A percentile compares a stretch with the other conserved stretches of the same genome.
Evolutionary conservation across 306 rosid genomes (phyloP).

Genomic region (Dalbergia oliveri): DNA sequence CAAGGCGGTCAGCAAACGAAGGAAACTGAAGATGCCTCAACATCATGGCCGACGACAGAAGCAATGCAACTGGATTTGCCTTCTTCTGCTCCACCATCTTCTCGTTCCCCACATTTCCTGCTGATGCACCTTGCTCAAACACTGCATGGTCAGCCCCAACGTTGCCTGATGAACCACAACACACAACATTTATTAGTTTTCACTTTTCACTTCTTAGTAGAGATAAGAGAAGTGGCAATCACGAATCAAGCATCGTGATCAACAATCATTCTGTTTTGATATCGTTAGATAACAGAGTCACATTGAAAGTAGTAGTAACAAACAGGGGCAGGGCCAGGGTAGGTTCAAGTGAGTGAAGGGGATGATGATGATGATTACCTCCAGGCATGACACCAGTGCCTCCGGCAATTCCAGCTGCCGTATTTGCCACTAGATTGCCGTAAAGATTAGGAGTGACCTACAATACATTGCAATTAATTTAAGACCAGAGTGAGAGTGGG

Average conservation of each 20-base stretch:
- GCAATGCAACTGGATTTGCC: conserved; percentile 86
- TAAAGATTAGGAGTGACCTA: conserved; percentile 89
- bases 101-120: conserved; percentile 66
- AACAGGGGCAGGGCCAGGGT: no score
- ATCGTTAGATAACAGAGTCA: background rate
- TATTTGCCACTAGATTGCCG: conserved; percentile 88
- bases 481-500: background rate
- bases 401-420: conserved; percentile 70
- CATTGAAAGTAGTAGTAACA: background rate
- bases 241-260: no score
- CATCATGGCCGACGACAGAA: conserved; percentile 91
- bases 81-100: conserved; percentile 62
- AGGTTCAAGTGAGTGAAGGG: no score
- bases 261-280: background rate
- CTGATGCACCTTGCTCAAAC: conserved; percentile 78
- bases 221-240: background rate
- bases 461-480: conserved; percentile 17
- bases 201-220: no score
- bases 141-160: conserved; percentile 85
- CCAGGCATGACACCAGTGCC: conserved; percentile 83
- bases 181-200: background rate
- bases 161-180: conserved; percentile 57
- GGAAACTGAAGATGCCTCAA: conserved; percentile 89
- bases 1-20: conserved; percentile 85
- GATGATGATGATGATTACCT: conserved; percentile 50